phyloP scores from a whole-genome alignment of 2,329 filamentous ascomycete genomes.

The Aureobasidium pullulans region DNA sequence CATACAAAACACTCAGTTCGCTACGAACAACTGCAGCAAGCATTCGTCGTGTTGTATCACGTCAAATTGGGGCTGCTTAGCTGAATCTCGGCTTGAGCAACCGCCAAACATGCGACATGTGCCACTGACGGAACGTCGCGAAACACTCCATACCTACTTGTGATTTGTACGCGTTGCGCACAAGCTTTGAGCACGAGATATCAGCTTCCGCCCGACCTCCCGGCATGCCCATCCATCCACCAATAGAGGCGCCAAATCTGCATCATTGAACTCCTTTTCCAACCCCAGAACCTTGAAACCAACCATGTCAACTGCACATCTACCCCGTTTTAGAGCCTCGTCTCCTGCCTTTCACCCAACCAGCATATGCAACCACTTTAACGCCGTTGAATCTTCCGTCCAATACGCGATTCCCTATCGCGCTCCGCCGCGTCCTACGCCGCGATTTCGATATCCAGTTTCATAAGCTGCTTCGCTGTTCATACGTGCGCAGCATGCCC shows the following conservation, averaged over 20 bases:
- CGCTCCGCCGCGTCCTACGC: conserved; percentile 4
- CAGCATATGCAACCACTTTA: conserved; percentile 12
- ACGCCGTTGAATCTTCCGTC: conserved; percentile 8
- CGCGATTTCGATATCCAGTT: conserved; percentile 1
- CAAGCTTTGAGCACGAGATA: conserved; percentile 12
- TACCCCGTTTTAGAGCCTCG: neutral
- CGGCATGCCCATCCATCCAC: neutral
- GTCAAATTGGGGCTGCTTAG: conserved; percentile 7
- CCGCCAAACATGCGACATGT: conserved; percentile 5
- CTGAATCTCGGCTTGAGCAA: conserved; percentile 5
- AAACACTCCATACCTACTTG: neutral
- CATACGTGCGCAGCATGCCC: neutral
- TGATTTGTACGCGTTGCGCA: conserved; percentile 6
- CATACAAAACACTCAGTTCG: neutral
- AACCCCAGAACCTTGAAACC: conserved; percentile 5
- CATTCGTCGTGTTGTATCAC: neutral
- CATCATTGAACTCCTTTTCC: conserved; percentile 10
- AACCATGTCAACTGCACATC: neutral
- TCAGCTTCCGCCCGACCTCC: conserved; percentile 7
- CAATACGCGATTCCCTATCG: neutral
- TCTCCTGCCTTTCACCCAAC: neutral
- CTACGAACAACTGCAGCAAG: neutral
- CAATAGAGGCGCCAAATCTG: conserved; percentile 3
- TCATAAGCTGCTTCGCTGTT: neutral
- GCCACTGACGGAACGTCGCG: conserved; percentile 1